These are phyloP conservation scores for Mucor velutinosus DNA, from an alignment of 371 early-diverging fungal genomes.

Conservation along the genomic window DNA sequence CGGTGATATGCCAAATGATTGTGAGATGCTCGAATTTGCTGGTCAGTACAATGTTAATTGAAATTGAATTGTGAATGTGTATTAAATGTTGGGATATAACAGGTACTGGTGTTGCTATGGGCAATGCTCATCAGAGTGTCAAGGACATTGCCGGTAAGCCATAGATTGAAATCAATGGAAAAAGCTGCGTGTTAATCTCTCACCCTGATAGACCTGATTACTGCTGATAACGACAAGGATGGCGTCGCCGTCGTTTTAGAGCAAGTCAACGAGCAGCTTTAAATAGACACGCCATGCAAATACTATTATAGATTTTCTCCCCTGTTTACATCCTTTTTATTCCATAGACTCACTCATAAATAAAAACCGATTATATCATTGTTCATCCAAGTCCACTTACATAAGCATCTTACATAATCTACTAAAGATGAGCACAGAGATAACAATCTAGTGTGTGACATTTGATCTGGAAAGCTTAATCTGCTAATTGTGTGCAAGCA, in stretches of 20 bases:
- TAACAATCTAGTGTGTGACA: background rate
- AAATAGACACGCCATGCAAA: background rate
- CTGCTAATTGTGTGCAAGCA: background rate
- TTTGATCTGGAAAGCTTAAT: no score
- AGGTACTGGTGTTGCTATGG: conserved; percentile 43
- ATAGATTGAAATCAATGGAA: background rate
- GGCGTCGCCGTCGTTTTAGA: conserved; percentile 44
- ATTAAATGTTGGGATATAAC: conserved; percentile 1
- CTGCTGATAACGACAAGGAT: conserved; percentile 32
- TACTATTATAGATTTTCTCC: background rate
- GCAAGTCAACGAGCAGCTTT: conserved; percentile 22
- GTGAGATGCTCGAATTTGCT: conserved; percentile 55
- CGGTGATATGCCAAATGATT: conserved; percentile 61
- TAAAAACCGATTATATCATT: background rate
- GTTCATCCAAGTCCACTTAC: background rate
- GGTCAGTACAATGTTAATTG: conserved; percentile 19
- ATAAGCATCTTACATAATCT: background rate
- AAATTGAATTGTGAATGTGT: background rate
- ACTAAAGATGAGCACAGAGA: background rate
- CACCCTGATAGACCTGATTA: conserved; percentile 24
- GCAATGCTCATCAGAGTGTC: conserved; percentile 39
- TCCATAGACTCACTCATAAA: background rate
- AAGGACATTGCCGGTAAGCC: conserved; percentile 39
- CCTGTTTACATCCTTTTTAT: background rate
- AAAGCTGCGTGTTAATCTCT: background rate